phyloP scores from a whole-genome alignment of 441 rosid species.

The Omphalea diandra region DNA sequence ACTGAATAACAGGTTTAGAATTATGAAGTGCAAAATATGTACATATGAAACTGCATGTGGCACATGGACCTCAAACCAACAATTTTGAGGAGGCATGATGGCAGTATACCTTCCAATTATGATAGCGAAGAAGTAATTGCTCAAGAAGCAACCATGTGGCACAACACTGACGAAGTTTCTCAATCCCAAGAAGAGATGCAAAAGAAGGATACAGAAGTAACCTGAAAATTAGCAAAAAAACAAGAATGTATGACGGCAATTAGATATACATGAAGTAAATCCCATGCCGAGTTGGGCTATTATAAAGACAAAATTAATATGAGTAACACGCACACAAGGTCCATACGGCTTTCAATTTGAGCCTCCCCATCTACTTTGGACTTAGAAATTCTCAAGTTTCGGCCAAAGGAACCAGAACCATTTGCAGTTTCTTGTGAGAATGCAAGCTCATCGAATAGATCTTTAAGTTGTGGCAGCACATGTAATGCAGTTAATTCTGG shows the following conservation, averaged over 20 bases:
- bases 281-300: conserved; percentile 14
- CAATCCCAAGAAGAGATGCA: conserved; percentile 92
- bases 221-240: conserved; percentile 42
- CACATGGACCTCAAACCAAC: conserved; percentile 1
- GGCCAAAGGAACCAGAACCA: conserved; percentile 47
- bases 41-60: conserved; percentile 2
- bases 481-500: conserved; percentile 82
- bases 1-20: conserved; percentile 58
- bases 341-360: conserved; percentile 78
- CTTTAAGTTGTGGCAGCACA: conserved; percentile 90
- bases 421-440: conserved; percentile 66
- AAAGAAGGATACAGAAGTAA: conserved; percentile 89
- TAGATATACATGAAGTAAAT: background rate
- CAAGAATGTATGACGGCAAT: conserved; percentile 7
- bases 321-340: conserved; percentile 82
- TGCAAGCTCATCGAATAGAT: conserved; percentile 90
- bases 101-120: conserved; percentile 83
- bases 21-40: conserved; percentile 18
- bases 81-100: conserved; percentile 27
- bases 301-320: conserved; percentile 25
- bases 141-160: conserved; percentile 97
- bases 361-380: conserved; percentile 51
- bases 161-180: conserved; percentile 89
- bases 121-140: conserved; percentile 76
- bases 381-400: conserved; percentile 43